Percentiles rank a stretch among this genome's conserved stretches.
Conservation (phyloP, 2,329 filamentous ascomycete species). For the Rachicladosporium sp. region DNA sequence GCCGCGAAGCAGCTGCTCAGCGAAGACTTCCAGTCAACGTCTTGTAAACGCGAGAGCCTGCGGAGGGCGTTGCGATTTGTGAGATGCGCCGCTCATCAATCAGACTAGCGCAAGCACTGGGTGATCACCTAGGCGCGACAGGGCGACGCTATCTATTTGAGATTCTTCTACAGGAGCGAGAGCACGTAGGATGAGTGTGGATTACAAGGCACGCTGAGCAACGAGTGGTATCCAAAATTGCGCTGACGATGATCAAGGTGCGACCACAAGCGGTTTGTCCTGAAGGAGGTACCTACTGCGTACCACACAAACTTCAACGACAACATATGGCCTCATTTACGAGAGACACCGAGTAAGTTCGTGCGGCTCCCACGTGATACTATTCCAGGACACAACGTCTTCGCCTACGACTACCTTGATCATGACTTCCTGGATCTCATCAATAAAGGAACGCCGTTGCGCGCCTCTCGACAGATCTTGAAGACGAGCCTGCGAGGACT, state of each 20-base stretch:
- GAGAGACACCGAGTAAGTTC: conserved; percentile 5
- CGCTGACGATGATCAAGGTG: conserved; percentile 9
- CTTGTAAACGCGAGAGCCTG: no score
- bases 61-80: no score
- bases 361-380: conserved; percentile 14
- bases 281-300: conserved; percentile 16
- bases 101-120: conserved; percentile 9
- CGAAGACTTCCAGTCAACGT: no score
- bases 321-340: conserved; percentile 16
- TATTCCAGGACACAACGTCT: conserved; percentile 13
- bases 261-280: conserved; percentile 10
- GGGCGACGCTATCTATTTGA: conserved; percentile 22
- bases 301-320: conserved; percentile 15
- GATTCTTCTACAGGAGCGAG: conserved; percentile 23
- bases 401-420: conserved; percentile 16
- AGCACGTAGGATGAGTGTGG: conserved; percentile 22
- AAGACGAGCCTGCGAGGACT: conserved; percentile 16
- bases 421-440: conserved; percentile 15
- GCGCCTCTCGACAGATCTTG: conserved; percentile 14
- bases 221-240: conserved; percentile 2
- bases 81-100: no score
- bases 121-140: conserved; percentile 15
- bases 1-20: no score
- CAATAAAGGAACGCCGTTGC: conserved; percentile 8
- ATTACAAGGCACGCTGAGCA: conserved; percentile 16